Conservation (phyloP, 768 basidiomycete species). For the Pholiota microspora region DNA sequence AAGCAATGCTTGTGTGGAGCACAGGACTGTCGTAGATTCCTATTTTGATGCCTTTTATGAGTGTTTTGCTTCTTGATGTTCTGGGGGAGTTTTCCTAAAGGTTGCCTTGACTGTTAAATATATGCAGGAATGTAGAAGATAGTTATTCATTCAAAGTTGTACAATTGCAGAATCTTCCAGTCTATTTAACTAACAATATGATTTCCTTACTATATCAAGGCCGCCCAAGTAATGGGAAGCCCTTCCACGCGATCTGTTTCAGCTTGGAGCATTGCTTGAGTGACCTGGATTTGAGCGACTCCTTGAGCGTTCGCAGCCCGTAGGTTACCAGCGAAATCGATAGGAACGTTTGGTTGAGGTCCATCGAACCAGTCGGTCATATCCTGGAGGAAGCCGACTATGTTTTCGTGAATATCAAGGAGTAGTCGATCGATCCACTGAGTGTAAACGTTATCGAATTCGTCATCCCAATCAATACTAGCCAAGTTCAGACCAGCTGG, state of each 20-base stretch:
- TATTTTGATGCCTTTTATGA: too few relatives aligned
- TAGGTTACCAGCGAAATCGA: background rate
- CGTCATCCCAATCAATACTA: background rate
- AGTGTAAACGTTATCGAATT: background rate
- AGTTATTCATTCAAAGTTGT: too few relatives aligned
- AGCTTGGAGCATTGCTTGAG: background rate
- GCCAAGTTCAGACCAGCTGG: background rate
- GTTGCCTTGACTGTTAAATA: too few relatives aligned
- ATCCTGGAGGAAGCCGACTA: background rate
- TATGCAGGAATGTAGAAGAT: too few relatives aligned
- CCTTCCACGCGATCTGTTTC: background rate
- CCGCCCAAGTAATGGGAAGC: background rate
- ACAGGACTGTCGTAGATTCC: conserved; percentile 11
- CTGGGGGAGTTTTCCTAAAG: too few relatives aligned
- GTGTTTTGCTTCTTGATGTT: too few relatives aligned
- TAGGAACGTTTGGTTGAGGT: background rate
- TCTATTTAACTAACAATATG: background rate
- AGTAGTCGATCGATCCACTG: background rate
- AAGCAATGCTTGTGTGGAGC: conserved; percentile 14
- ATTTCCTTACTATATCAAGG: background rate
- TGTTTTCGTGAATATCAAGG: background rate
- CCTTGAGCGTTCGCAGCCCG: background rate
- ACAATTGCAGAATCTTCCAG: background rate
- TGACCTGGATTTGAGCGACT: background rate
- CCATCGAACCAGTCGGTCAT: conserved; percentile 1